Conservation (phyloP, 2,329 filamentous ascomycete species). For the Teratosphaeria nubilosa region DNA sequence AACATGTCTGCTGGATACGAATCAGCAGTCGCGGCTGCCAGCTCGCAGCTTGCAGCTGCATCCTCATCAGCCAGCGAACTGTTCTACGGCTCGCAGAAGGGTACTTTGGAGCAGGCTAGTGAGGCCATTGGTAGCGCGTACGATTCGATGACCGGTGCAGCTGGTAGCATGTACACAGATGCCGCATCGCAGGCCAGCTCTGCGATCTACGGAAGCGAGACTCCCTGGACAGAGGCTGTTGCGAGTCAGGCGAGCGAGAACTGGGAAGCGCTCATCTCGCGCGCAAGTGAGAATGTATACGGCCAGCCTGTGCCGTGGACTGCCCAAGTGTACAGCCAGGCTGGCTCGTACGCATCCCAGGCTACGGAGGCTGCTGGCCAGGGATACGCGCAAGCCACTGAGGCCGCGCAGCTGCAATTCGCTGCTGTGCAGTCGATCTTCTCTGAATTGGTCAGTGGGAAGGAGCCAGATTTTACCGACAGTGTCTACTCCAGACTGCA, state of each 20-base stretch:
- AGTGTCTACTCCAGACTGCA: slow-evolving; percentile 64
- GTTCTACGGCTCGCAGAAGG: slow-evolving; percentile 36
- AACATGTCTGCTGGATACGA: slow-evolving; percentile 21
- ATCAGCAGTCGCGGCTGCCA: slow-evolving; percentile 21
- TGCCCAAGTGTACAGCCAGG: slow-evolving; percentile 40
- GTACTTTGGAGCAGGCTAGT: slow-evolving; percentile 24
- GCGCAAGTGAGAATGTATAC: slow-evolving; percentile 60
- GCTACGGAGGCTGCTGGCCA: slow-evolving; percentile 53
- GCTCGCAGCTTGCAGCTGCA: slow-evolving; percentile 37
- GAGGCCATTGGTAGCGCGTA: slow-evolving; percentile 1
- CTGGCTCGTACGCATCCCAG: slow-evolving; percentile 49
- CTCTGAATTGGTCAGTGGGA: slow-evolving; percentile 65
- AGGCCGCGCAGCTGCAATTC: slow-evolving; percentile 54
- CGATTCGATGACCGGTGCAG: background rate
- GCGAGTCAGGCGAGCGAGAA: slow-evolving; percentile 49
- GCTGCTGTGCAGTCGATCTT: slow-evolving; percentile 60
- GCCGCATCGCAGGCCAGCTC: slow-evolving; percentile 37
- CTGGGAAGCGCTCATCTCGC: slow-evolving; percentile 54
- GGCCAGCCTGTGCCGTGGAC: slow-evolving; percentile 49
- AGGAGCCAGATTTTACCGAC: slow-evolving; percentile 72
- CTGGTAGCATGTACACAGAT: slow-evolving; percentile 3
- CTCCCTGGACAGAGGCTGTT: slow-evolving; percentile 44
- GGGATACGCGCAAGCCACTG: slow-evolving; percentile 52
- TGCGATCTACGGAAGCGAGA: slow-evolving; percentile 37
- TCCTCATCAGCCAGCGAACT: slow-evolving; percentile 36